These are phyloP conservation scores for Macrolepiota dolichaula DNA, from an alignment of 768 basidiomycete genomes.

Conservation along the genomic window DNA sequence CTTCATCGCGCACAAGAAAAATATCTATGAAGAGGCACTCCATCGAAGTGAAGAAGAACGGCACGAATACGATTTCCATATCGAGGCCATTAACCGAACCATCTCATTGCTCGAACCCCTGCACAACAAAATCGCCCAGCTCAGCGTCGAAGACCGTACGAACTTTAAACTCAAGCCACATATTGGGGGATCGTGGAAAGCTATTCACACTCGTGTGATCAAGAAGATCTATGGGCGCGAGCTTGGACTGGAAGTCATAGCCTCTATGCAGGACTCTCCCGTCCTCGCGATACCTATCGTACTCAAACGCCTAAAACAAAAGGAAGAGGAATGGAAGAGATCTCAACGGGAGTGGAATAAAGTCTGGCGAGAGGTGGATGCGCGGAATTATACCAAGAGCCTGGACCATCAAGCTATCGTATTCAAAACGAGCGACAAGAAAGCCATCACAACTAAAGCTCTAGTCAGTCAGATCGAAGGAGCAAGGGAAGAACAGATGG, in stretches of 20 bases:
- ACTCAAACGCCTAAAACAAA: slow-evolving; percentile 83
- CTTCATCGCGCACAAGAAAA: slow-evolving; percentile 89
- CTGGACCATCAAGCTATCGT: slow-evolving; percentile 91
- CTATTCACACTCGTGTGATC: slow-evolving; percentile 88
- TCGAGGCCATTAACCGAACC: slow-evolving; percentile 91
- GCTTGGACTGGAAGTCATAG: slow-evolving; percentile 74
- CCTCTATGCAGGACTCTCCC: slow-evolving; percentile 91
- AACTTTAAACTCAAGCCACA: slow-evolving; percentile 88
- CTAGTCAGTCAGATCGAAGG: slow-evolving; percentile 85
- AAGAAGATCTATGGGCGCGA: slow-evolving; percentile 97
- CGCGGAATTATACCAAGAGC: slow-evolving; percentile 89
- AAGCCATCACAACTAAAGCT: slow-evolving; percentile 67
- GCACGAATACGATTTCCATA: slow-evolving; percentile 98
- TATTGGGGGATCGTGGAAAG: slow-evolving; percentile 81
- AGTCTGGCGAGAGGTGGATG: slow-evolving; percentile 96
- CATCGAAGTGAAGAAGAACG: slow-evolving; percentile 97
- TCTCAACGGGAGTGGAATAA: slow-evolving; percentile 99
- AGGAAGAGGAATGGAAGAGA: slow-evolving; percentile 98
- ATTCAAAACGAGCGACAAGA: slow-evolving; percentile 92
- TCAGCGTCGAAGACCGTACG: slow-evolving; percentile 73
- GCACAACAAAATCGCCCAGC: slow-evolving; percentile 78
- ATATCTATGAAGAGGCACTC: slow-evolving; percentile 93
- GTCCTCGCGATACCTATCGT: slow-evolving; percentile 88
- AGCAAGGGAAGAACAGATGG: slow-evolving; percentile 77
- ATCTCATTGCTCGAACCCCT: slow-evolving; percentile 91